Base-by-base conservation (phyloP, 2,329 filamentous ascomycete genomes). In the Fusarium setosum region DNA sequence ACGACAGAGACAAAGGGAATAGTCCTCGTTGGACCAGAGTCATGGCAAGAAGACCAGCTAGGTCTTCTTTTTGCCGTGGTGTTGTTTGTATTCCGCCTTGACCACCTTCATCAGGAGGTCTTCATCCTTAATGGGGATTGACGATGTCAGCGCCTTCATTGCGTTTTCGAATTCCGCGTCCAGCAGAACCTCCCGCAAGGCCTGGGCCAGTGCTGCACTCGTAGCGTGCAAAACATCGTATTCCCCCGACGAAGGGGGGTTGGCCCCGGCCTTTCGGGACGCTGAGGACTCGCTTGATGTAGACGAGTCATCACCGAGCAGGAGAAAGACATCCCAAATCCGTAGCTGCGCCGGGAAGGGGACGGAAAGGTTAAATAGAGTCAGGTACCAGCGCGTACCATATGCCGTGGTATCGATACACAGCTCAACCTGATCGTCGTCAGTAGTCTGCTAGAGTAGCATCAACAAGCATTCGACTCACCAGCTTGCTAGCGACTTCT, bases 241-340 rank as follows among this genome's bases (percentile, higher is more conserved):
- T 51, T 93, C 92, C 35, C 69, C 74, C 18, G 71, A 56, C 15
- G 56, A 56, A 10, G 55, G 56, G 18, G 67, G 72, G 50, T 63
- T 50, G 55, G 48, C 61, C 32, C 68, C 67, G 4, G 67, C 41
- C 23, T 60, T 70, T 45, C 55, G 52, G 32, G 69, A 37, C 17
- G 35, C 61, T 6, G 45, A 38, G 26, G 63, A 37, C 38, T 67
- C 69, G 18, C 38, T 47, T 31, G 54, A 23, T 9, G 41, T 38
- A 45, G 58, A 34, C 20, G 58, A 31, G 6, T 59, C 65, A 38
- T 74, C 67, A 5, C 95, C 96, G 12, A 98, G 87, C 13, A 99
- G 88, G 87, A 99, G 93, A 79, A 98, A 98, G 2, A 97, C 92
- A 74, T 99, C 96, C 96, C 96, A 99, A 15, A 99, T 92, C 47